Evolutionary conservation across 371 early-diverging fungal genomes (phyloP), one percentile per base, ranked within the genome.

Genomic region (Rhizopus sp.): DNA sequence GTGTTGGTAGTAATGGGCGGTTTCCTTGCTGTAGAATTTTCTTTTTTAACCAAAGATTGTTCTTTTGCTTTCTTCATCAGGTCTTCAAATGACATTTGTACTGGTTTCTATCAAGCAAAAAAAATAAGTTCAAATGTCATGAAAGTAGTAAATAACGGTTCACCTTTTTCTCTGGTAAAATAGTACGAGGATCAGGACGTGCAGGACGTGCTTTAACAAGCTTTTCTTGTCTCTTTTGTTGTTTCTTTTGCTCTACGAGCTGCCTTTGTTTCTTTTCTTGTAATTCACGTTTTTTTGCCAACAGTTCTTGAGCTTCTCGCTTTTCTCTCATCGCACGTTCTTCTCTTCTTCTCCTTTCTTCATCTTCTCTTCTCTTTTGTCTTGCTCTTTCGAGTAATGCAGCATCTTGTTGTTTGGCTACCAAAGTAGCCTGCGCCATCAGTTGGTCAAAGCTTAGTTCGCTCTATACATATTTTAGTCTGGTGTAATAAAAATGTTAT

Each of bases 361-460:
- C 67, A 10, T 68, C 63, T 35, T 67, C 60, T 52, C 57, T 59
- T 64, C 66, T 45, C 33, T 64, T 66, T 54, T 62, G 59, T 38
- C 66, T 58, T 33, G 69, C 66, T 57, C 57, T 55, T 59, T 72
- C 75, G 29, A 64, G 55, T 13, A 72, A 49, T 2, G 50, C 52
- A 15, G 69, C 72, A 50, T 75, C 72, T 64, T 75, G 75, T 32
- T 59, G 49, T 34, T 63, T 66, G 15, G 75, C 72, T 41, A 75
- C 67, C 47, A 63, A 55, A 16, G 69, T 61, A 41, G 72, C 75
- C 45, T 71, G 69, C 4, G 69, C 69, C 75, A 75, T 75, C 33
- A 75, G 50, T 49, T 70, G 59, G 13, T 73, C 63, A 61, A 73
- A 73, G 33, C 50, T 51, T 23, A 67, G 52, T 35, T 59, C 57